A percentile compares a stretch with the other conserved stretches of the same genome.
These are phyloP conservation scores for Botryobasidium botryosum DNA, from an alignment of 768 basidiomycete genomes.

Conservation along the genomic window DNA sequence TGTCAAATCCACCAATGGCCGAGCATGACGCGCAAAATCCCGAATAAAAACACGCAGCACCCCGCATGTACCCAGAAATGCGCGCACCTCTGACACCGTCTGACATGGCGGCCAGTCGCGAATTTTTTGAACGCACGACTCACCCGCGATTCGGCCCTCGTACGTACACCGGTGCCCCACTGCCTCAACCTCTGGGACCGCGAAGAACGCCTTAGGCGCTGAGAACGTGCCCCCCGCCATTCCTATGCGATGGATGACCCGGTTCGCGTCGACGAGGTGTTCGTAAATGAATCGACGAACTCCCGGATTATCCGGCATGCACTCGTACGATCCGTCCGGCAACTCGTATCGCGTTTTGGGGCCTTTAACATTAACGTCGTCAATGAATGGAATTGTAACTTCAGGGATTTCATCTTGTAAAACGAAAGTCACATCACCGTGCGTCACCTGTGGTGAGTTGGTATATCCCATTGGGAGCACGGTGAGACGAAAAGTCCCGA, in stretches of 20 bases:
- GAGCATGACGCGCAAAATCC: conserved; percentile 14
- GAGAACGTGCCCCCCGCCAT: conserved; percentile 23
- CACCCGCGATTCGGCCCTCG: conserved; percentile 20
- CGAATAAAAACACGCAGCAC: conserved; percentile 19
- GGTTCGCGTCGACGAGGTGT: conserved; percentile 22
- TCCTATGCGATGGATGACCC: conserved; percentile 22
- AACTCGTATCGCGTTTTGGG: not conserved
- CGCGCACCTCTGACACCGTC: conserved; percentile 15
- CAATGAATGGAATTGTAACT: not conserved
- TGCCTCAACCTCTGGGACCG: conserved; percentile 18
- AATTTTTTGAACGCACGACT: conserved; percentile 16
- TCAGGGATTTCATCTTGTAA: not conserved
- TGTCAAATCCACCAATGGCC: conserved; percentile 17
- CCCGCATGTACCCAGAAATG: conserved; percentile 20
- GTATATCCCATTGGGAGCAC: conserved; percentile 2
- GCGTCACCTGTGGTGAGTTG: not conserved
- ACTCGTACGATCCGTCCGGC: conserved; percentile 13
- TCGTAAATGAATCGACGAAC: conserved; percentile 21
- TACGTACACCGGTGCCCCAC: conserved; percentile 26
- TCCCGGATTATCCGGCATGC: not conserved
- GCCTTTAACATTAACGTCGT: not conserved
- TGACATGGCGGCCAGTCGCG: conserved; percentile 18
- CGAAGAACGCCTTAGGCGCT: conserved; percentile 18
- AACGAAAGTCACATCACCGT: not conserved
- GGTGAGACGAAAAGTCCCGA: conserved; percentile 20